A percentile compares a stretch with the other conserved stretches of the same genome.
These are phyloP conservation scores for Hyaloscypha finlandica DNA, from an alignment of 495 filamentous ascomycete species.

Conservation along the genomic window DNA sequence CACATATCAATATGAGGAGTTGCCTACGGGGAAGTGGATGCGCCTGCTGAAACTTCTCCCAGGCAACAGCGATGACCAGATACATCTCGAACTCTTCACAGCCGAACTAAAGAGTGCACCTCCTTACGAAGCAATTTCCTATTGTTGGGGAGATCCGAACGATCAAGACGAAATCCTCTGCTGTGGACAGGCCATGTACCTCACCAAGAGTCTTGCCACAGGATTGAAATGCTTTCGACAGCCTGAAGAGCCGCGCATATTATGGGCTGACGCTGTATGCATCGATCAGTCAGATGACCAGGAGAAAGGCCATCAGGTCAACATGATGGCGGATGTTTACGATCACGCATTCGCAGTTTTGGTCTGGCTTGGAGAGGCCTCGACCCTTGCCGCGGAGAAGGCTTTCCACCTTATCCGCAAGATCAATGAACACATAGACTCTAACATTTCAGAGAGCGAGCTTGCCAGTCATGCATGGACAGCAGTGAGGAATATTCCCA, in stretches of 20 bases:
- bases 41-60: too few relatives aligned
- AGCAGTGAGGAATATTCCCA: neutral
- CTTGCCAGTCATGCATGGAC: neutral
- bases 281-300: slow-evolving; percentile 38
- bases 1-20: too few relatives aligned
- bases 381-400: neutral
- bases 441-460: neutral
- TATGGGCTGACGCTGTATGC: slow-evolving; percentile 39
- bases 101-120: slow-evolving; percentile 2
- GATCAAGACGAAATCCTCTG: slow-evolving; percentile 11
- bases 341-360: slow-evolving; percentile 29
- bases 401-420: neutral
- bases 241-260: neutral
- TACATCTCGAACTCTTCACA: slow-evolving; percentile 27
- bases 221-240: neutral
- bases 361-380: slow-evolving; percentile 38
- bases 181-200: slow-evolving; percentile 5
- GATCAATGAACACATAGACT: neutral
- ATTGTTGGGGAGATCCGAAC: slow-evolving; percentile 32
- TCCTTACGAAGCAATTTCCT: slow-evolving; percentile 34
- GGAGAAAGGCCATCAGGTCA: slow-evolving; percentile 38
- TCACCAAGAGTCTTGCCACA: slow-evolving; percentile 7
- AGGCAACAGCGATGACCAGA: neutral
- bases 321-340: slow-evolving; percentile 40
- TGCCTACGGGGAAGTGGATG: too few relatives aligned